These are phyloP conservation scores for Colletotrichum sublineola DNA, from an alignment of 2,329 filamentous ascomycete genomes.

Conservation along the genomic window DNA sequence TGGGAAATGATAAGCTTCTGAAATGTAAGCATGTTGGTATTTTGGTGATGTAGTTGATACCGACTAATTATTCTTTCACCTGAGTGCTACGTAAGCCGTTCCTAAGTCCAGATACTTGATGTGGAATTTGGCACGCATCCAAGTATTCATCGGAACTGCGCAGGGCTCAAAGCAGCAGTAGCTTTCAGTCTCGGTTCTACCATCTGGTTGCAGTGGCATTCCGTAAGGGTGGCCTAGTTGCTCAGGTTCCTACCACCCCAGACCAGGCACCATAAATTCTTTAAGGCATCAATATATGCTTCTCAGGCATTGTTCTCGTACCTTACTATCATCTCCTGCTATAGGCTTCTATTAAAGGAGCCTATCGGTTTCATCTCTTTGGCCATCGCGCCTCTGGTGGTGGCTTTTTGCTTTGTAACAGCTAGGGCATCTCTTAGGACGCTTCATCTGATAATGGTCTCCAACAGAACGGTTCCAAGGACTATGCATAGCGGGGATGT, in stretches of 20 bases:
- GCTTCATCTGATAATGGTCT: conserved; percentile 56
- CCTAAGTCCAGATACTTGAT: neutral
- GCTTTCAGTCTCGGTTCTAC: conserved; percentile 76
- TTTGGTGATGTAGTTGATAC: too few relatives aligned
- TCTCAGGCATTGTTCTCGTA: conserved; percentile 73
- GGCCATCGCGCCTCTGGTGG: conserved; percentile 76
- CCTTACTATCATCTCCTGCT: conserved; percentile 78
- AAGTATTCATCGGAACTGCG: conserved; percentile 57
- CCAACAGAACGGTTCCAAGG: conserved; percentile 58
- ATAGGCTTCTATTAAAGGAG: conserved; percentile 75
- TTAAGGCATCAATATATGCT: conserved; percentile 72
- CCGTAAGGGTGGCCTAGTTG: conserved; percentile 67
- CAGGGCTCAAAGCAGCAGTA: conserved; percentile 69
- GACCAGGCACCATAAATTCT: conserved; percentile 71
- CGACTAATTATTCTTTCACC: too few relatives aligned
- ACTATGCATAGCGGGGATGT: conserved; percentile 61
- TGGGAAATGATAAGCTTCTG: too few relatives aligned
- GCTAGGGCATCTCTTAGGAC: conserved; percentile 60
- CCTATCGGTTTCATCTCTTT: conserved; percentile 77
- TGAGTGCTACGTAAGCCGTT: conserved; percentile 59
- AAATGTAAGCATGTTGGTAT: too few relatives aligned
- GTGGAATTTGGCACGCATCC: neutral
- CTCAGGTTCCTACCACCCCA: conserved; percentile 29
- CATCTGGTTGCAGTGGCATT: conserved; percentile 76
- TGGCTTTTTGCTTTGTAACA: conserved; percentile 64